phyloP scores from a whole-genome alignment of 208 protist genomes.

The Leptomonas seymouri region DNA sequence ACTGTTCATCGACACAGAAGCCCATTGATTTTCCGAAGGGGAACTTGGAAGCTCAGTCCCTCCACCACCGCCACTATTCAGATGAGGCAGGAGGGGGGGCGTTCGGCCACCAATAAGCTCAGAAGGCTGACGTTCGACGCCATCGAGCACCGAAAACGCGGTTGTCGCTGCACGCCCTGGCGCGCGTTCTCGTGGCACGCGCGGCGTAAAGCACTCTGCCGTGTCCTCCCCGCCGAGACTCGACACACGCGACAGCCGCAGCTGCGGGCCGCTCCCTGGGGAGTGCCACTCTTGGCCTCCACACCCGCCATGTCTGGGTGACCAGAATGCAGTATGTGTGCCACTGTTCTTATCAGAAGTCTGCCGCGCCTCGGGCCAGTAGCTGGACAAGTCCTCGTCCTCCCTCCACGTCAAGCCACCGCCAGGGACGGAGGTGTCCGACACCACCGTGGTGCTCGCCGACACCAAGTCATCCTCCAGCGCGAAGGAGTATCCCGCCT shows the following conservation, averaged over 20 bases:
- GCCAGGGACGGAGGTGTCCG: constrained; percentile 17
- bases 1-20: too few relatives aligned
- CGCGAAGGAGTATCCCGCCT: constrained; percentile 3
- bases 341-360: neutral
- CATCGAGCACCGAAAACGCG: neutral
- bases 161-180: neutral
- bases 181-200: neutral
- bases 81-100: too few relatives aligned
- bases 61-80: too few relatives aligned
- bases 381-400: constrained; percentile 24
- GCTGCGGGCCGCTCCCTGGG: constrained; percentile 5
- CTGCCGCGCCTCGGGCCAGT: constrained; percentile 13
- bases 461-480: constrained; percentile 19
- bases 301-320: neutral
- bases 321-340: neutral
- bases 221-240: constrained; percentile 24
- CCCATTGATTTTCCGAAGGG: too few relatives aligned
- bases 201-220: constrained; percentile 22
- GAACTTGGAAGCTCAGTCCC: too few relatives aligned
- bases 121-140: neutral
- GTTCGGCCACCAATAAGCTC: neutral
- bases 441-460: constrained; percentile 20
- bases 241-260: constrained; percentile 16
- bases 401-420: constrained; percentile 13
- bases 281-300: constrained; percentile 11